Percentiles rank a stretch among this genome's conserved stretches.
Conservation (phyloP, 2,329 filamentous ascomycete genomes). For the Capronia americana region DNA sequence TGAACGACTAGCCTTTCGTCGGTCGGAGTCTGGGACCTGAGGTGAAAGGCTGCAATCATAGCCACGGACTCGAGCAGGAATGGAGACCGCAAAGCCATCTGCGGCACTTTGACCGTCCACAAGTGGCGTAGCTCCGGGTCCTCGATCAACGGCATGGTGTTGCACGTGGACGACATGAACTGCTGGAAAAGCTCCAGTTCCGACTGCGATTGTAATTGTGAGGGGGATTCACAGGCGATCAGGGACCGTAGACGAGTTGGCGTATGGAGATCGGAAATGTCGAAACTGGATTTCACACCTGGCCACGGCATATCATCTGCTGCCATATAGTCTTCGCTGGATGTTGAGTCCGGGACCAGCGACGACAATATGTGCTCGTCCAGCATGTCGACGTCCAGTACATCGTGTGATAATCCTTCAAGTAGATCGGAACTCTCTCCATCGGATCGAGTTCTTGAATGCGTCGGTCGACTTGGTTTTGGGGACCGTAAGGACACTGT, state of each 20-base stretch:
- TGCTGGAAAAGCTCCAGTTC: conserved; percentile 9
- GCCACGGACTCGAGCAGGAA: conserved; percentile 8
- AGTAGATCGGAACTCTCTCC: background rate
- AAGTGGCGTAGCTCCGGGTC: background rate
- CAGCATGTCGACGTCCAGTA: conserved; percentile 2
- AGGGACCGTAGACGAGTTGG: conserved; percentile 5
- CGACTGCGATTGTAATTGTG: background rate
- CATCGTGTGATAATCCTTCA: background rate
- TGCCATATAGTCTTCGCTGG: background rate
- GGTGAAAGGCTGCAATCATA: conserved; percentile 7
- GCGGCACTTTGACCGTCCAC: conserved; percentile 6
- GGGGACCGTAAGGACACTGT: conserved; percentile 3
- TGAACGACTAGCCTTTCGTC: conserved; percentile 8
- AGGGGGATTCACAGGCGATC: background rate
- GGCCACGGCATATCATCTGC: conserved; percentile 3
- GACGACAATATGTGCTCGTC: conserved; percentile 7
- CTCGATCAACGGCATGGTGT: conserved; percentile 6
- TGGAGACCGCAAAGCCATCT: conserved; percentile 6
- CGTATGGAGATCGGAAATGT: background rate
- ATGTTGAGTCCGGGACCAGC: background rate
- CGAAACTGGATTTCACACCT: background rate
- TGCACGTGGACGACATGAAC: conserved; percentile 1
- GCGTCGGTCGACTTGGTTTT: background rate
- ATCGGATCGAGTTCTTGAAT: background rate
- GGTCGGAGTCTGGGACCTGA: background rate